These are phyloP conservation scores for Geotrichum candidum DNA, from an alignment of 1,139 yeast species.

Conservation along the genomic window DNA sequence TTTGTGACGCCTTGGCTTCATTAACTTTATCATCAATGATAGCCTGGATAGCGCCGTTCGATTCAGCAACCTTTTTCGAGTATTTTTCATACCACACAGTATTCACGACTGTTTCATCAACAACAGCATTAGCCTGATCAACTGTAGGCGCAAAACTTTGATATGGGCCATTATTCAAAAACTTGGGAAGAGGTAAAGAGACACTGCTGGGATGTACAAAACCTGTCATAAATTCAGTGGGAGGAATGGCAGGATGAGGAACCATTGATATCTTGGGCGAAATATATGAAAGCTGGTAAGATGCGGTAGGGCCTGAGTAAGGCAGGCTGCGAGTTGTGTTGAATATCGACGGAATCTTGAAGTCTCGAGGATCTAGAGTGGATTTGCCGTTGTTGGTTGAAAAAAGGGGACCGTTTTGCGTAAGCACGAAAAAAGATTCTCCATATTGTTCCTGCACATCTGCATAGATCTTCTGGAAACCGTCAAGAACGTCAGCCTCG, in stretches of 20 bases:
- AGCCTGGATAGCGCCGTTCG: constrained; percentile 20
- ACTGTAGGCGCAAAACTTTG: constrained; percentile 72
- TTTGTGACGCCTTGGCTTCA: constrained; percentile 18
- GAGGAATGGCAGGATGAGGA: constrained; percentile 58
- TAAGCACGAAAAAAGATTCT: constrained; percentile 51
- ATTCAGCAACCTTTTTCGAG: constrained; percentile 36
- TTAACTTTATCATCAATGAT: constrained; percentile 16
- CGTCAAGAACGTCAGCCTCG: constrained; percentile 43
- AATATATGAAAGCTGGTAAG: constrained; percentile 46
- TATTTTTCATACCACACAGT: constrained; percentile 71
- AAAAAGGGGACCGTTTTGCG: constrained; percentile 58
- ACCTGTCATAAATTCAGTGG: constrained; percentile 61
- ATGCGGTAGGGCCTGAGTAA: constrained; percentile 34
- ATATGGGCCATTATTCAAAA: constrained; percentile 65
- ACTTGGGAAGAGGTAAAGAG: constrained; percentile 70
- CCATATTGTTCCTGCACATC: constrained; percentile 55
- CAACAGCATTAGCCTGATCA: constrained; percentile 66
- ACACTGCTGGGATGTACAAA: constrained; percentile 87
- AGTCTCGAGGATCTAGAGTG: constrained; percentile 58
- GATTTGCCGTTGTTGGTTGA: constrained; percentile 62
- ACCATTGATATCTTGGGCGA: constrained; percentile 46
- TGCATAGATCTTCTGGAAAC: constrained; percentile 61
- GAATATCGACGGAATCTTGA: constrained; percentile 55
- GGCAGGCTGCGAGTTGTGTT: constrained; percentile 57
- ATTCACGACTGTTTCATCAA: constrained; percentile 58